Percentiles rank a stretch among this genome's conserved stretches.
phyloP scores from a whole-genome alignment of 73 alveolate species.

The Paramecium tetraurelia region DNA sequence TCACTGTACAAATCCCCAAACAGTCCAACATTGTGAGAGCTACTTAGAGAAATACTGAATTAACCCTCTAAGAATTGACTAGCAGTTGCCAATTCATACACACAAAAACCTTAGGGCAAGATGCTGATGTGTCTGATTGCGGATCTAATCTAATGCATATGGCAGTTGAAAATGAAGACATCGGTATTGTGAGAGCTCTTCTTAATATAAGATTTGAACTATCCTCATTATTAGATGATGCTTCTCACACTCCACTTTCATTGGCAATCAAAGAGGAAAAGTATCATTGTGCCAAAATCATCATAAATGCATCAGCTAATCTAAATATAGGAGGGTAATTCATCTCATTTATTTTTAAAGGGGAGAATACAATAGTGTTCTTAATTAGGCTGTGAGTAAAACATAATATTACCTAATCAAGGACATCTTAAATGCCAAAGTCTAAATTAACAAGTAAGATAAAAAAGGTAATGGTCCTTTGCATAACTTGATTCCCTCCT shows the following conservation, averaged over 20 bases:
- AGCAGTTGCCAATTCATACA: not conserved
- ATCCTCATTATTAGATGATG: slow-evolving; percentile 6
- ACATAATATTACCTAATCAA: not conserved
- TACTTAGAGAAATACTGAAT: not conserved
- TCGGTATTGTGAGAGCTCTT: slow-evolving; percentile 12
- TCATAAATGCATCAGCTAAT: not conserved
- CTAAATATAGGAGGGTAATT: slow-evolving; percentile 40
- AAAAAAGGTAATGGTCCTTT: slow-evolving; percentile 48
- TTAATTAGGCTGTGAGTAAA: not conserved
- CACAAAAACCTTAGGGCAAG: not conserved
- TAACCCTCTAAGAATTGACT: not conserved
- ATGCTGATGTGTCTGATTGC: not conserved
- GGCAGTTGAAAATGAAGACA: slow-evolving; percentile 17
- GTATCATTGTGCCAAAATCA: slow-evolving; percentile 39
- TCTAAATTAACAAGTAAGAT: not conserved
- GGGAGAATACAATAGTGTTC: not conserved
- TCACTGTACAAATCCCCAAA: slow-evolving; percentile 3
- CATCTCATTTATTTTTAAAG: not conserved
- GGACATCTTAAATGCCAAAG: not conserved
- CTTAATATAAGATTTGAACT: not conserved
- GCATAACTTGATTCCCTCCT: slow-evolving; percentile 4
- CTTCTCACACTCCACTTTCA: not conserved
- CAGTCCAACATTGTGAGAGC: not conserved
- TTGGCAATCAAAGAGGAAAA: slow-evolving; percentile 29
- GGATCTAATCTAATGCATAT: slow-evolving; percentile 25